Base-by-base conservation (phyloP, 2,329 filamentous ascomycete genomes). In the Cercospora berteroae region DNA sequence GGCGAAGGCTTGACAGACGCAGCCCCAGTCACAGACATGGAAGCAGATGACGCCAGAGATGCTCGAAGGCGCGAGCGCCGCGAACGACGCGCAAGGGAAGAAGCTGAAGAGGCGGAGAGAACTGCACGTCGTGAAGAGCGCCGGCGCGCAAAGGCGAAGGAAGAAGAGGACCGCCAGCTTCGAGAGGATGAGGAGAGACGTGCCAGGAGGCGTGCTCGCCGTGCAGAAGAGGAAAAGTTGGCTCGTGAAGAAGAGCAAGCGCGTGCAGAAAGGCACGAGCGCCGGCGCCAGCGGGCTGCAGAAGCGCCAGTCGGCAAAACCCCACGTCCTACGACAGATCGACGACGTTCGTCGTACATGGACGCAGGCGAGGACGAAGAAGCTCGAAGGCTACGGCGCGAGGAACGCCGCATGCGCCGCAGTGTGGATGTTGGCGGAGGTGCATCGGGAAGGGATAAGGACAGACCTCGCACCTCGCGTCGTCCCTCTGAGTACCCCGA, bases 341-440 rank as follows among this genome's bases (percentile, higher is more conserved):
- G 76, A 16, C 67, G 75, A 36, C 71, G 74, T 12, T 74, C 74
- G 5, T 71, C 71, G 2, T 70, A 73, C 71, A 74, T 65, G 67
- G 76, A 64, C 66, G 71, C 57, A 69, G 18, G 29, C 27, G 74
- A 74, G 23, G 77, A 79, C 55, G 78, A 79, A 39, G 76, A 76
- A 71, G 72, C 75, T 25, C 76, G 77, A 42, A 72, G 76, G 9
- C 72, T 77, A 48, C 79, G 81, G 57, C 81, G 80, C 65, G 81
- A 83, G 69, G 81, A 83, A 59, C 80, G 81, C 31, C 79, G 79
- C 42, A 70, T 78, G 64, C 77, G 79, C 55, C 80, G 80, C 60
- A 77, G 76, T 56, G 76, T 77, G 9, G 79, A 79, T 55, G 77
- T 77, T 48, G 65, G 63, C 13, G 74, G 76, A 20, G 65, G 75